Conservation (phyloP, 352 stramenopile species). For the Phytophthora pseudosyringae region DNA sequence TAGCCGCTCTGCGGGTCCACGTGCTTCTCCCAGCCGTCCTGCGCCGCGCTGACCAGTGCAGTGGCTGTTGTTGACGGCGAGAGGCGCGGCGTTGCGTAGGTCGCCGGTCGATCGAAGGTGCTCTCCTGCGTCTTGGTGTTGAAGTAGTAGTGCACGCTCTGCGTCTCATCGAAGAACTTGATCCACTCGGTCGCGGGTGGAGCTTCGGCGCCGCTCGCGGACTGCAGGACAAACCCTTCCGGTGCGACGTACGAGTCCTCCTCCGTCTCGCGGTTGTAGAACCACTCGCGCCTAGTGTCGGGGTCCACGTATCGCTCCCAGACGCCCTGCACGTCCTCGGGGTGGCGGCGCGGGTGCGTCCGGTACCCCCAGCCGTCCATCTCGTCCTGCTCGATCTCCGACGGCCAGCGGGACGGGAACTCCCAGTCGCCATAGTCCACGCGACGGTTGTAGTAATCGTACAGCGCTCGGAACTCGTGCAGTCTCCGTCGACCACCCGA, state of each 20-base stretch:
- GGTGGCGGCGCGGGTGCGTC: conserved; percentile 50
- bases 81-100: conserved; percentile 40
- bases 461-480: conserved; percentile 90
- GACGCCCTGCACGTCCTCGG: conserved; percentile 43
- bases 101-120: conserved; percentile 36
- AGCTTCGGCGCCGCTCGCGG: not conserved
- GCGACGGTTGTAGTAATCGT: conserved; percentile 91
- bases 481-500: conserved; percentile 73
- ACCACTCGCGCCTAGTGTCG: conserved; percentile 54
- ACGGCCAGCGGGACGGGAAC: conserved; percentile 91
- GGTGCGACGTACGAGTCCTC: conserved; percentile 59
- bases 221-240: conserved; percentile 29
- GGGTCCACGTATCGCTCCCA: conserved; percentile 78
- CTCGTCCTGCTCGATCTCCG: conserved; percentile 91
- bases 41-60: conserved; percentile 2
- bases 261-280: conserved; percentile 76
- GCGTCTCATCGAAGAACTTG: conserved; percentile 74
- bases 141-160: conserved; percentile 70
- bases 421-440: conserved; percentile 93
- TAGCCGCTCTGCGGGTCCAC: conserved; percentile 51
- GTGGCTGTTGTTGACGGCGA: conserved; percentile 5
- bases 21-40: conserved; percentile 56
- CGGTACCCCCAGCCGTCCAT: conserved; percentile 81
- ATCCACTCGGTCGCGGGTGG: conserved; percentile 37
- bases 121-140: conserved; percentile 43